Percentiles rank a stretch among this genome's conserved stretches.
Evolutionary conservation across 306 rosid species (phyloP).

Genomic region (Urtica urens): DNA sequence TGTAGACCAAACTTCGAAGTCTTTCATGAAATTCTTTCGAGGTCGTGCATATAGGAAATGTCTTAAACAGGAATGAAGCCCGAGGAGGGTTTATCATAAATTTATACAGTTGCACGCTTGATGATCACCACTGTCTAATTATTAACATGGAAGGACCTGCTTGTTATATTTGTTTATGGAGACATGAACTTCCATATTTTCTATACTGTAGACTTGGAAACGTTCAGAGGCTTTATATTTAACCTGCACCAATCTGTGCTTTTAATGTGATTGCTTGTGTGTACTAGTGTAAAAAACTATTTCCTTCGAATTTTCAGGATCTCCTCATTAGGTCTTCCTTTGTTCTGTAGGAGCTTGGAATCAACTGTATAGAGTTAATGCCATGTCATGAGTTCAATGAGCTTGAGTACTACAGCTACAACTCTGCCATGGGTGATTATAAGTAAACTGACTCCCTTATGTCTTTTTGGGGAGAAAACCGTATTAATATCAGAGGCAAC

Average conservation of each 20-base stretch:
- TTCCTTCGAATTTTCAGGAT: constrained; percentile 9
- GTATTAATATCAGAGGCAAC: too few species aligned
- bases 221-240: too few species aligned
- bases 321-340: constrained; percentile 21
- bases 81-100: too few species aligned
- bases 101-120: too few species aligned
- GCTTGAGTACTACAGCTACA: constrained; percentile 76
- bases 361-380: constrained; percentile 91
- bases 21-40: constrained; percentile 10
- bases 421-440: constrained; percentile 66
- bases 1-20: constrained; percentile 1
- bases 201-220: too few species aligned
- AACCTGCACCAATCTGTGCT: too few species aligned
- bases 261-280: too few species aligned
- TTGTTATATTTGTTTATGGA: background rate
- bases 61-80: too few species aligned
- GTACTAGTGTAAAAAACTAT: too few species aligned
- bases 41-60: background rate
- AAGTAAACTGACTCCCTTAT: constrained; percentile 28
- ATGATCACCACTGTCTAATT: too few species aligned
- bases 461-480: background rate
- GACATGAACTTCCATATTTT: too few species aligned
- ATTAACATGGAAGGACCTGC: too few species aligned
- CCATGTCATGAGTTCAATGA: constrained; percentile 97
- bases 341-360: constrained; percentile 79